Evolutionary conservation across 768 basidiomycete genomes (phyloP), one percentile per base, ranked within the genome.

Genomic region (Mycena haematopus): DNA sequence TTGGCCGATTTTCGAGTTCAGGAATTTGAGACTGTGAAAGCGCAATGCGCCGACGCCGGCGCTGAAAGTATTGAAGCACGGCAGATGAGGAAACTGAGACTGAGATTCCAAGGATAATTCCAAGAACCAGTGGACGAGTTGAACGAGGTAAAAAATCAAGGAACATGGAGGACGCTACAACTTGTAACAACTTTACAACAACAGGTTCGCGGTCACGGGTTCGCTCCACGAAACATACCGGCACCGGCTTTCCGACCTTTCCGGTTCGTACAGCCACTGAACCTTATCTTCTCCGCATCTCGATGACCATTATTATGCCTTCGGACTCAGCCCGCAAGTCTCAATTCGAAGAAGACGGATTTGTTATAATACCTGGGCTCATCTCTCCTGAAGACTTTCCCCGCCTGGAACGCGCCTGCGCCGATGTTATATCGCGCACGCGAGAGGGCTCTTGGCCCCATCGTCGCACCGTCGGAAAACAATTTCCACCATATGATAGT

Each of bases 31-130:
- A 78, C 47, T 73, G 67, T 54, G 76, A 45, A 25, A 62, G 61
- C 59, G 73, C 55, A 64, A 74, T 69, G n/a, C 81, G 79, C 51
- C 81, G 78, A 70, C 79, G 84, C 38, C 84, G 82, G 46, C 77
- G 68, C 61, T 84, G 82, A 58, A 81, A 80, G 61, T 85, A 86
- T 7, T 82, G 74, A 2, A 83, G 80, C 24, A 92, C 65, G 1
- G 91, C 86, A 1, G 89, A 87, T 6, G 87, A 85, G 0, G 92
- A 88, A 5, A 91, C 61, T 0, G 93, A 92, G 44, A 96, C 76
- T 0, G 90, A 88, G 63, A 95, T 82, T 0, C 95, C 95, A 17
- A 94, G 70, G 36, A 94, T 55, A 31, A 95, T 71, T 58, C 90
- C 90, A 45, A 67, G 56, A 22, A 54, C 22, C 8, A 67, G 59